Conservation (phyloP, 169 alveolate genomes). For the Eimeria maxima region DNA sequence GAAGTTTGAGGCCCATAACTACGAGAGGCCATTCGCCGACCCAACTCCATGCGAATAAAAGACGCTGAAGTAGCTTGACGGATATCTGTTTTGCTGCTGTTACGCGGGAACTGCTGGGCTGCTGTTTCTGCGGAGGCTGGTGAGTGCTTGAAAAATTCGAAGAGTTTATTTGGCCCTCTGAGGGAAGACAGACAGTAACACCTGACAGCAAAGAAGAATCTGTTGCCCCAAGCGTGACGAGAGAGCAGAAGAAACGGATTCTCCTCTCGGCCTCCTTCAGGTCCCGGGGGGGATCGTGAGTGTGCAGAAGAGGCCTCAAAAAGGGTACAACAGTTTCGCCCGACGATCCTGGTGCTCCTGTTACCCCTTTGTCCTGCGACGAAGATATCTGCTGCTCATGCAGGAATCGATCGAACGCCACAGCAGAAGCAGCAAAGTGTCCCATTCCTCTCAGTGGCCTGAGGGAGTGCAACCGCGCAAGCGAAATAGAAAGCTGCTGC, state of each 20-base stretch:
- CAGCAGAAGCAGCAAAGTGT: constrained; percentile 52
- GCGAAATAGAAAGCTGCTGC: constrained; percentile 42
- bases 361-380: neutral
- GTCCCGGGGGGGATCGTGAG: constrained; percentile 50
- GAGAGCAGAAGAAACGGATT: constrained; percentile 49
- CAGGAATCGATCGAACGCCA: constrained; percentile 66
- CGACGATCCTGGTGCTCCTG: neutral
- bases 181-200: constrained; percentile 43
- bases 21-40: constrained; percentile 43
- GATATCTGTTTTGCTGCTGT: constrained; percentile 49
- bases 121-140: neutral
- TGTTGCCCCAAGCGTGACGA: constrained; percentile 49
- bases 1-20: constrained; percentile 26
- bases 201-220: neutral
- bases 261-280: constrained; percentile 58
- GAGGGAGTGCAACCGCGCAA: constrained; percentile 59
- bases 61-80: constrained; percentile 56
- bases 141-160: neutral
- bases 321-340: neutral
- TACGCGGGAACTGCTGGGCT: neutral
- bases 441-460: constrained; percentile 44
- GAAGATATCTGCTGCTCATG: neutral
- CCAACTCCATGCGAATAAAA: constrained; percentile 45
- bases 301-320: constrained; percentile 60
- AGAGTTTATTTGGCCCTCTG: constrained; percentile 52